phyloP scores from a whole-genome alignment of 2,329 filamentous ascomycete species.

The Phaeosphaeria sp. region DNA sequence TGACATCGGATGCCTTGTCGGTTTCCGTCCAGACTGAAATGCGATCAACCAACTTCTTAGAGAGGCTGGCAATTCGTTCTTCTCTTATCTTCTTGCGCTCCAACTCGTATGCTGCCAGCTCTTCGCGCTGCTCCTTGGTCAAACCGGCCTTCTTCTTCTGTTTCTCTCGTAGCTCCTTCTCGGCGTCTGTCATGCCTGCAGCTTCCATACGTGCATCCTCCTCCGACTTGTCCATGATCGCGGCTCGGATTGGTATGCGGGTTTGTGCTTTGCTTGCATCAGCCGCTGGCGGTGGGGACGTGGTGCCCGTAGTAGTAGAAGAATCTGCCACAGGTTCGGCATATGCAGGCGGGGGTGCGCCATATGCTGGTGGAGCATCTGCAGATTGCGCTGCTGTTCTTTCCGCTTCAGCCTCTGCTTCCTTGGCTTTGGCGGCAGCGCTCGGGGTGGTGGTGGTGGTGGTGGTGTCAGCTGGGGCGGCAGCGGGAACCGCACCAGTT shows the following conservation, averaged over 20 bases:
- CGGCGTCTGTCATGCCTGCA: constrained; percentile 71
- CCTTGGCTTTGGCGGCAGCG: constrained; percentile 52
- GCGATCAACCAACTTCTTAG: constrained; percentile 85
- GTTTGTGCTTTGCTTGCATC: constrained; percentile 59
- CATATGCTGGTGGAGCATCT: constrained; percentile 47
- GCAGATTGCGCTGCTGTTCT: constrained; percentile 42
- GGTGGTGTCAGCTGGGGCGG: constrained; percentile 12
- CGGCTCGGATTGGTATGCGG: constrained; percentile 76
- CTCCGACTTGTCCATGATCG: constrained; percentile 87
- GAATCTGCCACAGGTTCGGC: constrained; percentile 56
- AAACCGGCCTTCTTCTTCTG: constrained; percentile 89
- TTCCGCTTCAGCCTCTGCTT: constrained; percentile 50
- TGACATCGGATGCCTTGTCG: constrained; percentile 85
- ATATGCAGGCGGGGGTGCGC: constrained; percentile 40
- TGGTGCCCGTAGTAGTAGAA: constrained; percentile 26
- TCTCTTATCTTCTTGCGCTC: constrained; percentile 85
- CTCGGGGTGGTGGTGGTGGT: constrained; percentile 22
- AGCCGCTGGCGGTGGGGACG: constrained; percentile 44
- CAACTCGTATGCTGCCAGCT: constrained; percentile 84
- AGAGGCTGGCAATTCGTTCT: constrained; percentile 85
- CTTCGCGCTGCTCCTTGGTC: constrained; percentile 90
- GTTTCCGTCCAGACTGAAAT: constrained; percentile 97
- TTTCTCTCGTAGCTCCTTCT: constrained; percentile 78
- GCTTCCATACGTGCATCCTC: constrained; percentile 72
- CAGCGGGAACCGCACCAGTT: constrained; percentile 12